Evolutionary conservation across 805 yeast species (phyloP).

Genomic region (Wickerhamomyces subpelliculosus): DNA sequence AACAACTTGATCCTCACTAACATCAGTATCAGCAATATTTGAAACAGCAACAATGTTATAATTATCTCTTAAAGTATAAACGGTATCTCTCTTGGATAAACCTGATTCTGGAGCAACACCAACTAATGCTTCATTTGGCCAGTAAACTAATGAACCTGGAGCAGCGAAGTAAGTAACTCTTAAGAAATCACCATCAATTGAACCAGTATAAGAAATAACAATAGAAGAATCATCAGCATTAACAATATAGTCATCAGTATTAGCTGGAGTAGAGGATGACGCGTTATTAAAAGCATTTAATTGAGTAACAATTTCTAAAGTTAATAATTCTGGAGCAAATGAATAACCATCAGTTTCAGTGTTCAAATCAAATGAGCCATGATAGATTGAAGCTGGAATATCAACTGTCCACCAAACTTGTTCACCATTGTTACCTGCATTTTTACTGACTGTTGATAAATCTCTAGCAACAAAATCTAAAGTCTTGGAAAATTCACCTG

Average conservation of each 20-base stretch:
- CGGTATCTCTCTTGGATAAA: constrained; percentile 1
- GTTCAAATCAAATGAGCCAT: background rate
- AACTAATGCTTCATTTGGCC: background rate
- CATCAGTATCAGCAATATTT: background rate
- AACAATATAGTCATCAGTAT: background rate
- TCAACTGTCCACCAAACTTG: constrained; percentile 1
- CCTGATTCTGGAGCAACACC: background rate
- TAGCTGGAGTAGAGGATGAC: background rate
- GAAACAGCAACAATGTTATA: background rate
- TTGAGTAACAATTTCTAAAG: background rate
- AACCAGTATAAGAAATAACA: background rate
- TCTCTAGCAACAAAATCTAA: background rate
- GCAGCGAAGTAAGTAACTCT: constrained; percentile 1
- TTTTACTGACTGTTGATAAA: background rate
- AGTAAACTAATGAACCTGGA: background rate
- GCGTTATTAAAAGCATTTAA: background rate
- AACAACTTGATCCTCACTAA: background rate
- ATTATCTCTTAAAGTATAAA: background rate
- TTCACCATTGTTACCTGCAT: constrained; percentile 1
- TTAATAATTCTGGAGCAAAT: background rate
- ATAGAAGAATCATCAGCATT: background rate
- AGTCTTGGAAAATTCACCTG: background rate
- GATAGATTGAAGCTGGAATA: background rate
- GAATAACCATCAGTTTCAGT: background rate
- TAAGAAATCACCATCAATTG: background rate